Evolutionary conservation across 306 rosid species (phyloP).

Genomic region (Carpinus viminea): DNA sequence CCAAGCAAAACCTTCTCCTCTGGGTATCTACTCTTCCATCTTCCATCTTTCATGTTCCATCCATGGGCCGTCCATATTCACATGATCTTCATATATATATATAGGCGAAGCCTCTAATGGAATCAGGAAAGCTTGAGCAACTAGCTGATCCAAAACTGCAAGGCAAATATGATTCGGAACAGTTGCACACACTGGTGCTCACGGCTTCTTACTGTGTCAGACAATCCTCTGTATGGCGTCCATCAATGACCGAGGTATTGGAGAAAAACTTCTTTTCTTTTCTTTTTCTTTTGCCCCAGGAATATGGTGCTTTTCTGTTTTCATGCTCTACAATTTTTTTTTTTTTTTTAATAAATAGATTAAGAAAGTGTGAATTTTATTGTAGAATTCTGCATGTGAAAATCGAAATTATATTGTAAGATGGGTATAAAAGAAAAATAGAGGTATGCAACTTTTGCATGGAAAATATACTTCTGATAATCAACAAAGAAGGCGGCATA

Average conservation of each 20-base stretch:
- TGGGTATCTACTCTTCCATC: slow-evolving; percentile 51
- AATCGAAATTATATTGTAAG: too few species aligned
- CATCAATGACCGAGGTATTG: slow-evolving; percentile 75
- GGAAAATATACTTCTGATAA: too few species aligned
- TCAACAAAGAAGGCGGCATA: too few species aligned
- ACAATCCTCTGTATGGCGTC: slow-evolving; percentile 75
- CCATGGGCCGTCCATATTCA: not conserved
- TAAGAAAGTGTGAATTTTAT: too few species aligned
- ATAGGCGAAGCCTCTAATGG: slow-evolving; percentile 84
- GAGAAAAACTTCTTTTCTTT: too few species aligned
- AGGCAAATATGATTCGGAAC: slow-evolving; percentile 61
- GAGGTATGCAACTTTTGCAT: too few species aligned
- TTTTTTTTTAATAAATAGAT: too few species aligned
- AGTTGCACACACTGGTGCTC: slow-evolving; percentile 57
- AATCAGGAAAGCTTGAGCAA: slow-evolving; percentile 64
- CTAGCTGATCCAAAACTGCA: slow-evolving; percentile 74
- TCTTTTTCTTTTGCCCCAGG: too few species aligned
- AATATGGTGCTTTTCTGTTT: too few species aligned
- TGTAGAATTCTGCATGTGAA: too few species aligned
- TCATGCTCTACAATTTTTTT: too few species aligned
- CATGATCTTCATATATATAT: not conserved
- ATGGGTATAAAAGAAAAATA: too few species aligned
- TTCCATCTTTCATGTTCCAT: not conserved
- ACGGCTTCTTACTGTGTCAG: slow-evolving; percentile 86
- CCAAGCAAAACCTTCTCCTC: slow-evolving; percentile 75